Percentiles rank a stretch among this genome's conserved stretches.
These are phyloP conservation scores for Chalciporus sphaerocephalus DNA, from an alignment of 768 basidiomycete species.

Conservation along the genomic window DNA sequence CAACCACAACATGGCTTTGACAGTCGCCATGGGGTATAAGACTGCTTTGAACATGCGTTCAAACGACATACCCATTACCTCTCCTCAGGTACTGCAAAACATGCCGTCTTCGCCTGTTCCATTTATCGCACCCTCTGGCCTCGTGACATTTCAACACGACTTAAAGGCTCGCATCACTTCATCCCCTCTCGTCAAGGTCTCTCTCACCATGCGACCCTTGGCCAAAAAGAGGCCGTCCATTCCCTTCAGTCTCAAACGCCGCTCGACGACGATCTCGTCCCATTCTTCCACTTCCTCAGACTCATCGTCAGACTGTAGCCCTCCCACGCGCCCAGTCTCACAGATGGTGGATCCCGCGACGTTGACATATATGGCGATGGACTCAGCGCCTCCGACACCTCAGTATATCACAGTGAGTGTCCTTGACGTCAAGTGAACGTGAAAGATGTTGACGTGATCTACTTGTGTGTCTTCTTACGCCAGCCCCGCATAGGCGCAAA, in stretches of 20 bases:
- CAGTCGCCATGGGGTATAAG: constrained; percentile 20
- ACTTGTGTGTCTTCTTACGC: background rate
- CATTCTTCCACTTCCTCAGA: constrained; percentile 17
- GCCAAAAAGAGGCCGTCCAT: constrained; percentile 27
- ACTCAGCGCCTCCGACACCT: constrained; percentile 2
- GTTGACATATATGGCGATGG: constrained; percentile 1
- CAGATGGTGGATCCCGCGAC: constrained; percentile 24
- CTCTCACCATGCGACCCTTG: constrained; percentile 26
- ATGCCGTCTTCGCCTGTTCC: constrained; percentile 27
- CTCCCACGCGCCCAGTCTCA: constrained; percentile 1
- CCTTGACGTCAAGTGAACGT: constrained; percentile 1
- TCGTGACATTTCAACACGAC: constrained; percentile 27
- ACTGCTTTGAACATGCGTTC: background rate
- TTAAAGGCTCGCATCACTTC: constrained; percentile 28
- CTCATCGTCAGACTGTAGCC: constrained; percentile 11
- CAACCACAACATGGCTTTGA: constrained; percentile 19
- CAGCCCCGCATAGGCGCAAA: constrained; percentile 28
- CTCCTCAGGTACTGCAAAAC: constrained; percentile 13
- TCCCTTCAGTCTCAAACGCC: constrained; percentile 23
- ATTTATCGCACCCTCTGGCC: constrained; percentile 25
- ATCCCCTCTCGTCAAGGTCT: constrained; percentile 24
- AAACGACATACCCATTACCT: constrained; percentile 16
- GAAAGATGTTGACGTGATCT: constrained; percentile 9
- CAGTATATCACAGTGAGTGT: constrained; percentile 13
- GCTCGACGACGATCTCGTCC: constrained; percentile 23